Conservation (phyloP, 192 early-diverging fungal species). For the Mortierella claussenii region DNA sequence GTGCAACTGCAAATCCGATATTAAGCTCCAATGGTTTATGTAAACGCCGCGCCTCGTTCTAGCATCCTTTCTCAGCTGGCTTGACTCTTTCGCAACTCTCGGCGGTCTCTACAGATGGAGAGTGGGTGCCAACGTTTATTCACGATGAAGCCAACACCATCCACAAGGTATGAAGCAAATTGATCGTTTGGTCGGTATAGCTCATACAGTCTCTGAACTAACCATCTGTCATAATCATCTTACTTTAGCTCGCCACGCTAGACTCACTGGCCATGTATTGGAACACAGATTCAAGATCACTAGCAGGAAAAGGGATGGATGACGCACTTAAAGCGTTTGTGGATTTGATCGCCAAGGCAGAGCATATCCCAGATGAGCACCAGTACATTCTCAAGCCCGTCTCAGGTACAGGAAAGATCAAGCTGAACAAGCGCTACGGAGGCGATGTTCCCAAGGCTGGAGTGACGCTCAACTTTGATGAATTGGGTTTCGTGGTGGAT, state of each 20-base stretch:
- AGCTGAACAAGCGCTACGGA: conserved; percentile 77
- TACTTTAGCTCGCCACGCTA: conserved; percentile 60
- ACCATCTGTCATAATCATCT: neutral
- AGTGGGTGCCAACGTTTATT: conserved; percentile 87
- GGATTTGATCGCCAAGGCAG: conserved; percentile 67
- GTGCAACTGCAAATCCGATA: too few relatives aligned
- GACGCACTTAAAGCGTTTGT: conserved; percentile 62
- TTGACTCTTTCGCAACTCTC: conserved; percentile 91
- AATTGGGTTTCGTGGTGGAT: conserved; percentile 91
- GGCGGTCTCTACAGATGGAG: conserved; percentile 87
- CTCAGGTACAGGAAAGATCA: conserved; percentile 84
- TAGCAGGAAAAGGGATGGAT: conserved; percentile 61
- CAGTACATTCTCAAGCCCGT: conserved; percentile 94
- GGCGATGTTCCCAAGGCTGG: conserved; percentile 64
- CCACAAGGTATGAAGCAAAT: conserved; percentile 76
- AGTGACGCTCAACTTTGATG: conserved; percentile 86
- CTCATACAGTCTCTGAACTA: too few relatives aligned
- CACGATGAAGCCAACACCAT: conserved; percentile 81
- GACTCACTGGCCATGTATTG: conserved; percentile 88
- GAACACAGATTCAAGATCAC: conserved; percentile 79
- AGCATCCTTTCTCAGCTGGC: conserved; percentile 87
- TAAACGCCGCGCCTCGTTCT: neutral
- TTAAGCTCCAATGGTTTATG: neutral
- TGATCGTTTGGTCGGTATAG: neutral
- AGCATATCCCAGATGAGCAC: conserved; percentile 67